Conservation (phyloP, 139 green algal genomes). For the Chlamydomonas sp. region DNA sequence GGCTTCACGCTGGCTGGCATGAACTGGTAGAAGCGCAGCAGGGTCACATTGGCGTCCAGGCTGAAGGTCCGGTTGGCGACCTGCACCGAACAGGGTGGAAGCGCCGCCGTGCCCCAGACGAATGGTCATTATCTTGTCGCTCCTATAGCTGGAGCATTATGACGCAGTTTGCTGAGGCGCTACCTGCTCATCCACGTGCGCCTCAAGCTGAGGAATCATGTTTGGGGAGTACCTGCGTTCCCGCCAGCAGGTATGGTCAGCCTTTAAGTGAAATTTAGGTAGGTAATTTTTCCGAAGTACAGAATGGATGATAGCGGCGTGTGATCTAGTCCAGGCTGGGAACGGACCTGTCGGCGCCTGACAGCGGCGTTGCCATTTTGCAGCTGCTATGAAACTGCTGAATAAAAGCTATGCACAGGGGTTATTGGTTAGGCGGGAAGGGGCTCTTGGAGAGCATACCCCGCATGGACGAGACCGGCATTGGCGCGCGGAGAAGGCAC, state of each 20-base stretch:
- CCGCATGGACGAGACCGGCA: no score
- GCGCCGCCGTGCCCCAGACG: background rate
- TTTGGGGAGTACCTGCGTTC: conserved; percentile 25
- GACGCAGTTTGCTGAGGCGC: background rate
- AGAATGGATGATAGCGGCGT: no score
- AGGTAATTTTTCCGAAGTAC: background rate
- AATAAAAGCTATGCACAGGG: no score
- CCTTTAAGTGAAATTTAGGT: background rate
- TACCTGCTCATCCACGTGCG: conserved; percentile 38
- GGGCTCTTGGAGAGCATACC: no score
- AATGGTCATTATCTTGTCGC: background rate
- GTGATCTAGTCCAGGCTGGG: no score
- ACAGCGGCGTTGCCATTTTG: no score
- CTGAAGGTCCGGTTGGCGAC: conserved; percentile 18
- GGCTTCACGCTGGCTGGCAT: conserved; percentile 43
- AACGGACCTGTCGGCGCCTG: no score
- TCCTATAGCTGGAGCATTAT: background rate
- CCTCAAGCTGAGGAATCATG: conserved; percentile 26
- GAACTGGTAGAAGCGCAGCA: conserved; percentile 65
- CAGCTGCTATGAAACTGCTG: no score
- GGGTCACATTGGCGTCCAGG: conserved; percentile 51
- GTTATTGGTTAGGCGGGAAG: no score
- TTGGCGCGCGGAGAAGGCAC: no score
- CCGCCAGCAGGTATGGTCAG: background rate
- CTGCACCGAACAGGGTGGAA: background rate